phyloP scores from a whole-genome alignment of 106 monocot species.

The Dendrobium huoshanense region DNA sequence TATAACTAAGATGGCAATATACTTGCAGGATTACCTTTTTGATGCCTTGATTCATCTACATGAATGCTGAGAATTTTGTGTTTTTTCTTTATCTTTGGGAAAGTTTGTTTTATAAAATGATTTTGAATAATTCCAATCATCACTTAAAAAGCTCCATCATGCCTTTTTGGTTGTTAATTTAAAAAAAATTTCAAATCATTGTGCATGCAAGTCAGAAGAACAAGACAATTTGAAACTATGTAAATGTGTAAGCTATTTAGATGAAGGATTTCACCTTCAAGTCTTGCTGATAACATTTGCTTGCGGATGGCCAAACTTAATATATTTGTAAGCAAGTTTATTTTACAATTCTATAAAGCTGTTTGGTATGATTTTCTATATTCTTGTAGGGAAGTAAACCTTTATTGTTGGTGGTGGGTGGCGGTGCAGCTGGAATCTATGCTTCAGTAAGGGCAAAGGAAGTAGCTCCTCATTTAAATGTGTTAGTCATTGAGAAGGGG shows the following conservation, averaged over 20 bases:
- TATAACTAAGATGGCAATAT: background rate
- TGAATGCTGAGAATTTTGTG: background rate
- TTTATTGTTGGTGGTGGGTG: conserved; percentile 77
- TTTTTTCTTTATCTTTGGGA: background rate
- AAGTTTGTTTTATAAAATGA: background rate
- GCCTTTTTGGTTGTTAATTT: background rate
- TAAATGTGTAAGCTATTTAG: background rate
- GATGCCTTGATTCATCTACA: background rate
- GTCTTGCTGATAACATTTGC: background rate
- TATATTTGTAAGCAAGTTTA: background rate
- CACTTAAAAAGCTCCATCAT: background rate
- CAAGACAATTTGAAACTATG: background rate
- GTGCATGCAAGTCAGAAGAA: background rate
- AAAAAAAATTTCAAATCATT: background rate
- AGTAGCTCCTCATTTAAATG: conserved; percentile 58
- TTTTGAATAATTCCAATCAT: background rate
- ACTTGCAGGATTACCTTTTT: background rate
- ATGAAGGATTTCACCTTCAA: background rate
- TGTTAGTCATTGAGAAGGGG: conserved; percentile 88
- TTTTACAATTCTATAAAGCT: background rate
- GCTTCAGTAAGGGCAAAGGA: conserved; percentile 85
- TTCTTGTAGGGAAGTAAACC: conserved; percentile 42
- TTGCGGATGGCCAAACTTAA: background rate
- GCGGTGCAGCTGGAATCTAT: conserved; percentile 85
- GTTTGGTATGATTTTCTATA: background rate